Conservation (phyloP, 192 early-diverging fungal species). For the Coemansia sp. region DNA sequence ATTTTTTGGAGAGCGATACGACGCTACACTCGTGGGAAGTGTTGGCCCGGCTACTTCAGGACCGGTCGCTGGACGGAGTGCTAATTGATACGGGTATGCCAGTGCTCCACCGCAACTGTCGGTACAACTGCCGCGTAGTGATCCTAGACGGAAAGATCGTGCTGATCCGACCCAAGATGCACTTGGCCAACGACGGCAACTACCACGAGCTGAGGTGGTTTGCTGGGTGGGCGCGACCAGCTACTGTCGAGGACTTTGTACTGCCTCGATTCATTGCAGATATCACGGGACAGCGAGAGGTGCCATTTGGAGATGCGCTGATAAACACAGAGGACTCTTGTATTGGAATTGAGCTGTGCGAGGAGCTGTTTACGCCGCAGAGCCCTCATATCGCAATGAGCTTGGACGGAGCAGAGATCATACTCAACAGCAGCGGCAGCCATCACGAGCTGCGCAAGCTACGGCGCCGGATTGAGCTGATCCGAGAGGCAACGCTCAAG, state of each 20-base stretch:
- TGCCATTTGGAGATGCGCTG: conserved; percentile 91
- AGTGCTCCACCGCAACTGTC: conserved; percentile 83
- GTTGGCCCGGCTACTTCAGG: conserved; percentile 69
- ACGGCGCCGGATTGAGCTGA: conserved; percentile 79
- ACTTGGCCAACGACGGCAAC: conserved; percentile 96
- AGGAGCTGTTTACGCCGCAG: conserved; percentile 95
- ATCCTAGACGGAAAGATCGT: conserved; percentile 79
- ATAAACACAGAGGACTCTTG: conserved; percentile 81
- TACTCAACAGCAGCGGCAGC: conserved; percentile 92
- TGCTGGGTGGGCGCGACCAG: conserved; percentile 72
- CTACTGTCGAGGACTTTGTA: conserved; percentile 71
- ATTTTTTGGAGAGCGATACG: conserved; percentile 96
- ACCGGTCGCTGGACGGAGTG: conserved; percentile 70
- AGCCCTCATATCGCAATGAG: conserved; percentile 94
- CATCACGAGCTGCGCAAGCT: conserved; percentile 98
- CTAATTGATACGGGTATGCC: conserved; percentile 97
- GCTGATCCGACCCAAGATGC: conserved; percentile 96
- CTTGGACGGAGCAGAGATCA: conserved; percentile 95
- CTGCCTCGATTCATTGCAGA: conserved; percentile 80
- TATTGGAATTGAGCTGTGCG: conserved; percentile 93
- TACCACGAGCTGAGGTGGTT: conserved; percentile 98
- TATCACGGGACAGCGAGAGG: conserved; percentile 74
- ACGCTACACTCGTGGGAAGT: conserved; percentile 94
- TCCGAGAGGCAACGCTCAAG: conserved; percentile 87
- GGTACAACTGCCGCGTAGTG: conserved; percentile 97